Evolutionary conservation across 768 basidiomycete species (phyloP), one percentile per base, ranked within the genome.

Genomic region (Paxillus ammoniavirescens): DNA sequence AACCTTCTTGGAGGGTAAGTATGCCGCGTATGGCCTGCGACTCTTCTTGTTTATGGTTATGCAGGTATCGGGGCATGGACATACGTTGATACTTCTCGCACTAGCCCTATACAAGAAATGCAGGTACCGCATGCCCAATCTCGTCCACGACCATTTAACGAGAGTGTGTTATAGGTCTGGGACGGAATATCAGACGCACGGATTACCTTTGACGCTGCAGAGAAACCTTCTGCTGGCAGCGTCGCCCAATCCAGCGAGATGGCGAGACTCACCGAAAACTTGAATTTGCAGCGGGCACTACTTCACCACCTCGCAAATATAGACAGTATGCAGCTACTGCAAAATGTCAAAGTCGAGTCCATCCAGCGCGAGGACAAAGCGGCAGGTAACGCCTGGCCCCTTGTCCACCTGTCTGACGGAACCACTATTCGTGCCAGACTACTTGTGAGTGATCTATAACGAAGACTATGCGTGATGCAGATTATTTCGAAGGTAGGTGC

Each of bases 211-310:
- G 75, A 78, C 38, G 77, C 87, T 0, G 72, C 80, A 1, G 80
- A 84, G 18, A 69, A 49, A 52, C 67, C 44, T 48, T 56, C 38
- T 56, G 61, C 17, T 49, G 53, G 57, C 63, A 15, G 67, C 54
- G 74, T 69, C 30, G 30, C 54, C 2, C 63, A 68, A 21, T 66
- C 63, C 6, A 55, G 55, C 28, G 75, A 77, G 68, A 92, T 98
- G 88, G 85, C 93, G 14, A 84, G 83, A 21, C 74, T 98, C 63
- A 93, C 87, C 0, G 97, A 99, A 71, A 98, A 95, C 63, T 75
- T 93, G 42, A 98, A 98, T 65, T 77, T 99, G 1, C 97, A 98
- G 71, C 82, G 87, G 2, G 93, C 82, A 2, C 81, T 95, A 33
- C 77, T 98, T 13, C 76, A 77, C 2, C 81, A 82, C 61, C 77